phyloP scores from a whole-genome alignment of 2,329 filamentous ascomycete species.

The Phialocephala sp. region DNA sequence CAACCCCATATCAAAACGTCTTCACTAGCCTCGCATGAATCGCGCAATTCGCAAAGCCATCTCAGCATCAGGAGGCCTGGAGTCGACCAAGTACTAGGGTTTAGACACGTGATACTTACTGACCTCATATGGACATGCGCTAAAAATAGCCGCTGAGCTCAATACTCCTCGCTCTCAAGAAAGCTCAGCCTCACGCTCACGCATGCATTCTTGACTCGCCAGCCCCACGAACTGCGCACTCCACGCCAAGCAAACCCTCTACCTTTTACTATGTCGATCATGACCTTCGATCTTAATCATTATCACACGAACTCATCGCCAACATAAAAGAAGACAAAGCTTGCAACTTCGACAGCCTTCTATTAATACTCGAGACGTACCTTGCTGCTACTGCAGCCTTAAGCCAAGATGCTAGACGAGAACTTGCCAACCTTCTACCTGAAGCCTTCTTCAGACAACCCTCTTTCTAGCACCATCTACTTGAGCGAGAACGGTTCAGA shows the following conservation, averaged over 20 bases:
- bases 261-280: constrained; percentile 21
- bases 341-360: constrained; percentile 21
- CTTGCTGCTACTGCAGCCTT: constrained; percentile 29
- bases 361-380: constrained; percentile 5
- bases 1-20: background rate
- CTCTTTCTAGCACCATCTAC: constrained; percentile 60
- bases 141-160: background rate
- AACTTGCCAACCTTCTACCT: constrained; percentile 80
- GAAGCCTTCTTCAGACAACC: constrained; percentile 55
- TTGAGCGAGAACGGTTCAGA: constrained; percentile 79
- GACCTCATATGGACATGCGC: background rate
- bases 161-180: background rate
- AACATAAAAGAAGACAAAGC: constrained; percentile 18
- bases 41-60: background rate
- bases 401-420: constrained; percentile 80
- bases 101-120: background rate
- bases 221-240: constrained; percentile 25
- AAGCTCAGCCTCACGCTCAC: constrained; percentile 31
- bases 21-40: background rate
- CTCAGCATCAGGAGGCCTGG: background rate
- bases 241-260: background rate
- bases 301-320: constrained; percentile 18
- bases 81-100: background rate
- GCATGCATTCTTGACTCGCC: constrained; percentile 30
- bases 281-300: constrained; percentile 14